Conservation (phyloP, 495 filamentous ascomycete genomes). For the Penicillium cinerascens region DNA sequence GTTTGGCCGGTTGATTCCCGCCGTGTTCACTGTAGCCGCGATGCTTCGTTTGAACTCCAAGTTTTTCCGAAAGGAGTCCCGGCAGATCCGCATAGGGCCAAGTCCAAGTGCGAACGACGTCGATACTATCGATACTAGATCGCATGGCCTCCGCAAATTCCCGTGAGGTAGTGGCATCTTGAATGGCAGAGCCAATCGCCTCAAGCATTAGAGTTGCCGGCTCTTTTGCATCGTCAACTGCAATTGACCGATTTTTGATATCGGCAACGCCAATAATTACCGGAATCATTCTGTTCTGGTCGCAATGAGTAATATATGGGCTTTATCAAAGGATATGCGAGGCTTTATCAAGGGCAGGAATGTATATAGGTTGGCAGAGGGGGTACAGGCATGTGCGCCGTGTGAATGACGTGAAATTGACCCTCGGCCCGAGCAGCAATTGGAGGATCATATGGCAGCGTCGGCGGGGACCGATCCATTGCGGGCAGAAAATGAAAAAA, state of each 20-base stretch:
- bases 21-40: conserved; percentile 48
- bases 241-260: conserved; percentile 45
- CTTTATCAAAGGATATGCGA: not conserved
- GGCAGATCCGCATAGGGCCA: conserved; percentile 55
- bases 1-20: conserved; percentile 49
- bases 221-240: conserved; percentile 50
- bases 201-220: conserved; percentile 50
- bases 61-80: conserved; percentile 35
- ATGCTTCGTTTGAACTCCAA: conserved; percentile 37
- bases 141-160: conserved; percentile 26
- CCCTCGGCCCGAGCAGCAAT: not conserved
- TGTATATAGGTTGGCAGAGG: not conserved
- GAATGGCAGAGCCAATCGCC: conserved; percentile 41
- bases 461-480: not conserved
- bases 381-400: not conserved
- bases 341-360: not conserved
- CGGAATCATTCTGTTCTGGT: conserved; percentile 23
- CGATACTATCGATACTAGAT: conserved; percentile 48
- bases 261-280: conserved; percentile 54
- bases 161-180: conserved; percentile 32
- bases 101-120: conserved; percentile 55
- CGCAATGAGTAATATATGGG: not conserved
- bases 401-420: not conserved
- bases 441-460: not conserved
- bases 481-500: too few relatives aligned